Evolutionary conservation across 768 basidiomycete species (phyloP).

Genomic region (Dentipellis fragilis): DNA sequence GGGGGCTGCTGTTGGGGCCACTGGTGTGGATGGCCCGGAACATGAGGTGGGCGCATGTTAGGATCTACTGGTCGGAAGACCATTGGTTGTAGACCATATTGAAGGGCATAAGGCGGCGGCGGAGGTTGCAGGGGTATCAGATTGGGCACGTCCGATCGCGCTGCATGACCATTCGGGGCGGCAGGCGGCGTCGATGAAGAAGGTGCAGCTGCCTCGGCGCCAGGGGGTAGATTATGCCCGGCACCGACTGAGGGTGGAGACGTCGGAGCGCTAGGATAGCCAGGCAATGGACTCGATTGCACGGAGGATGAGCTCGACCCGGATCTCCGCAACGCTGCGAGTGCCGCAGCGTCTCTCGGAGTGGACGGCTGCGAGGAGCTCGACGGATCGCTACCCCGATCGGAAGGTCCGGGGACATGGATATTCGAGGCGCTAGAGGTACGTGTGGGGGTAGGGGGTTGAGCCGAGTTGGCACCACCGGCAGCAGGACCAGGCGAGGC

Average conservation of each 20-base stretch:
- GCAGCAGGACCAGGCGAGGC: background rate
- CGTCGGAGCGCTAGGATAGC: background rate
- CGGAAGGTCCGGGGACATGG: background rate
- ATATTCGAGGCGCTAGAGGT: background rate
- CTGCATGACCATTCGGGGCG: constrained; percentile 7
- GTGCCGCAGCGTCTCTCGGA: constrained; percentile 44
- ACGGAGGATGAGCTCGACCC: constrained; percentile 9
- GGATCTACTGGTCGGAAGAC: background rate
- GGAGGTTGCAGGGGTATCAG: constrained; percentile 25
- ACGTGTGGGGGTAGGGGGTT: background rate
- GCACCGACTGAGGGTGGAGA: background rate
- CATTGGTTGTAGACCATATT: background rate
- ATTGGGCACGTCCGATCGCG: constrained; percentile 16
- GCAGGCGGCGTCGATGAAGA: constrained; percentile 2
- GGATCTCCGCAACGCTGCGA: constrained; percentile 53
- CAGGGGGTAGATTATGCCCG: background rate
- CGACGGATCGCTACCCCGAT: constrained; percentile 10
- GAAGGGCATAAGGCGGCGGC: background rate
- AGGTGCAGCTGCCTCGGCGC: background rate
- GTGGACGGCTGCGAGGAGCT: background rate
- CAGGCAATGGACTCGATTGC: constrained; percentile 5
- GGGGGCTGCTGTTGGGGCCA: background rate
- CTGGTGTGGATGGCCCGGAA: background rate
- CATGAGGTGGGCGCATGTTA: background rate
- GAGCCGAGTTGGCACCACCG: no score